Evolutionary conservation across 805 yeast genomes (phyloP), one percentile per base, ranked within the genome.

Genomic region (Myxozyma sirexii): DNA sequence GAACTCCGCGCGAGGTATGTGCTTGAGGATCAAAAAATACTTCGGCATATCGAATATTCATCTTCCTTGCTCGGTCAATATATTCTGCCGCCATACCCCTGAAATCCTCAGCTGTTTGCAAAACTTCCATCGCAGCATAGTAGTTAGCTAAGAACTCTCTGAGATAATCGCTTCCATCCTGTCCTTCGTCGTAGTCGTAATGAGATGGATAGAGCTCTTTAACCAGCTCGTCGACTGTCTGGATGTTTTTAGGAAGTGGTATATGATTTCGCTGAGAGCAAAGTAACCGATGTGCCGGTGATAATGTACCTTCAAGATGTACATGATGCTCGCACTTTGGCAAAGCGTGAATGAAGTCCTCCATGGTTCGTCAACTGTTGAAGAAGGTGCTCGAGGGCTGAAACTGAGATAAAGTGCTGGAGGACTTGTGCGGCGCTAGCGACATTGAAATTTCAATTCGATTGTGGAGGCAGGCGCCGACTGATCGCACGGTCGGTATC

Each of bases 281-380:
- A 45, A 81, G 80, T 73, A 86, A 87, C 52, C 88, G 76, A 35
- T 87, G 79, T 47, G 81, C 81, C n/a, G 94, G 93, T 59, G 85
- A 86, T 54, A 88, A 73, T 41, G 94, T 87, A 35, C 94, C 96
- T 76, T 88, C 94, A 42, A 88, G 71, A 73, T 88, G 96, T 55
- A 88, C 82, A 70, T 88, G 96, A 70, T 88, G 96, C 72, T 88
- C 96, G 77, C 96, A 88, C 73, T 88, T 88, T 60, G 96, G 96
- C 51, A 88, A 76, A 10, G 43, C 42, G 23, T 48, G 43, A 13
- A 48, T 48, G 26, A 48, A 48, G 19, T 17, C 17, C 7, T 48
- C 53, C 53, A 48, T 48, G 6, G 17, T 37, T 23, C 4, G 1
- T n/a, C n/a, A n/a, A n/a, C n/a, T 29, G 6, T 29, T 7, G 33